phyloP scores from a whole-genome alignment of 2,329 filamentous ascomycete species.

The Sordariomycetes sp. region DNA sequence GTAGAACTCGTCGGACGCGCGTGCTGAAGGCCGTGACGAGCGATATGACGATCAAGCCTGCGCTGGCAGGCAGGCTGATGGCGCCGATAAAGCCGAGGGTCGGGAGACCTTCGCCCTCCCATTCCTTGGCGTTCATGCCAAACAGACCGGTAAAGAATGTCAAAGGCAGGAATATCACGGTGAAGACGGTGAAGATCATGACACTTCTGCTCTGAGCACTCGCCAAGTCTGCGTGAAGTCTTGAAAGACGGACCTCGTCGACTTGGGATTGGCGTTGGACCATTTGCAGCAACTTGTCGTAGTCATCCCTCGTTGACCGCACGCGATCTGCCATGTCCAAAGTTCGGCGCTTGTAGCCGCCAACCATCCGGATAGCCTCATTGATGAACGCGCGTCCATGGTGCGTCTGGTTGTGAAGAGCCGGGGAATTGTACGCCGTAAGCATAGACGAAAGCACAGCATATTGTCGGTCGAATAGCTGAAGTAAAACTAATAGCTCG shows the following conservation, averaged over 20 bases:
- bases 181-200: slow-evolving; percentile 58
- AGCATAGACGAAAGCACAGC: slow-evolving; percentile 38
- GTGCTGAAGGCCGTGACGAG: slow-evolving; percentile 48
- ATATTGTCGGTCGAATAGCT: slow-evolving; percentile 49
- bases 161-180: slow-evolving; percentile 53
- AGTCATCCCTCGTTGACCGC: slow-evolving; percentile 48
- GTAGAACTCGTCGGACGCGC: slow-evolving; percentile 24
- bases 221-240: slow-evolving; percentile 53
- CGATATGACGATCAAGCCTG: slow-evolving; percentile 36
- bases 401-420: slow-evolving; percentile 28
- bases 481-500: slow-evolving; percentile 47
- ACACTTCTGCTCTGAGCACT: slow-evolving; percentile 53
- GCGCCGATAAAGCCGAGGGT: slow-evolving; percentile 32
- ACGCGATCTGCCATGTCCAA: slow-evolving; percentile 51
- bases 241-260: slow-evolving; percentile 54
- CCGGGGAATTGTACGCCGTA: slow-evolving; percentile 28
- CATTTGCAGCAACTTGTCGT: slow-evolving; percentile 58
- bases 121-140: slow-evolving; percentile 55
- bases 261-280: slow-evolving; percentile 59
- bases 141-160: slow-evolving; percentile 59
- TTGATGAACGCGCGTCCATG: slow-evolving; percentile 41
- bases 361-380: slow-evolving; percentile 41
- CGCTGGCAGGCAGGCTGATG: slow-evolving; percentile 38
- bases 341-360: slow-evolving; percentile 44
- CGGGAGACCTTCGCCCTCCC: slow-evolving; percentile 39